Conservation (phyloP, 441 rosid species). For the Eutrema salsugineum region DNA sequence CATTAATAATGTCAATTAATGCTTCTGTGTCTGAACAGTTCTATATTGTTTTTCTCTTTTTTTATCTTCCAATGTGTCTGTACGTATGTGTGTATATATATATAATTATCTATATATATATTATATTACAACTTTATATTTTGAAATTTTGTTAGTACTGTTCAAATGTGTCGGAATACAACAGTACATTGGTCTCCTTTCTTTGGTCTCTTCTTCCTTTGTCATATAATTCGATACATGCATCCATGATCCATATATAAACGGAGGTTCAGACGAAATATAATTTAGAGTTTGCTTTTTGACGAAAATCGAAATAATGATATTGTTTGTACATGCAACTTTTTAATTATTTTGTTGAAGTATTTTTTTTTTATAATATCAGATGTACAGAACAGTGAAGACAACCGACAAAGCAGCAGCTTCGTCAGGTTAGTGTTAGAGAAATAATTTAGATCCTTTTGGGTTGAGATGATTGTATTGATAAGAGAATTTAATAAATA, state of each 20-base stretch:
- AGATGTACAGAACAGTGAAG: slow-evolving; percentile 97
- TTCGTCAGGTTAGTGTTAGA: slow-evolving; percentile 57
- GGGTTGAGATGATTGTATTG: neutral
- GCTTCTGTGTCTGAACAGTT: slow-evolving; percentile 38
- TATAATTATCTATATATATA: no score
- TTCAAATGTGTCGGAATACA: slow-evolving; percentile 29
- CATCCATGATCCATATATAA: neutral
- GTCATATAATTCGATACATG: slow-evolving; percentile 5
- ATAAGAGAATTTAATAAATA: neutral
- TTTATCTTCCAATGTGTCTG: slow-evolving; percentile 18
- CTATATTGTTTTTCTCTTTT: neutral
- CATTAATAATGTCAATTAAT: slow-evolving; percentile 38
- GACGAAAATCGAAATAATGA: neutral
- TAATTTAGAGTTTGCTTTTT: neutral
- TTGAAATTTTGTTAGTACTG: slow-evolving; percentile 30
- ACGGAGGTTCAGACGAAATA: neutral
- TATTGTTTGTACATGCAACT: neutral
- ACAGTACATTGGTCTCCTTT: slow-evolving; percentile 42
- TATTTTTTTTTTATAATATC: slow-evolving; percentile 12
- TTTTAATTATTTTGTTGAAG: neutral
- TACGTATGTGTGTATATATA: neutral
- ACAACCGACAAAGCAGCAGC: slow-evolving; percentile 87
- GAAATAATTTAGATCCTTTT: slow-evolving; percentile 6
- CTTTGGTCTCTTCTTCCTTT: slow-evolving; percentile 33
- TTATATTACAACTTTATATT: no score